Percentiles rank a stretch among this genome's conserved stretches.
Evolutionary conservation across 345 rosid genomes (phyloP).

Genomic region (Mallotus nudiflorus): DNA sequence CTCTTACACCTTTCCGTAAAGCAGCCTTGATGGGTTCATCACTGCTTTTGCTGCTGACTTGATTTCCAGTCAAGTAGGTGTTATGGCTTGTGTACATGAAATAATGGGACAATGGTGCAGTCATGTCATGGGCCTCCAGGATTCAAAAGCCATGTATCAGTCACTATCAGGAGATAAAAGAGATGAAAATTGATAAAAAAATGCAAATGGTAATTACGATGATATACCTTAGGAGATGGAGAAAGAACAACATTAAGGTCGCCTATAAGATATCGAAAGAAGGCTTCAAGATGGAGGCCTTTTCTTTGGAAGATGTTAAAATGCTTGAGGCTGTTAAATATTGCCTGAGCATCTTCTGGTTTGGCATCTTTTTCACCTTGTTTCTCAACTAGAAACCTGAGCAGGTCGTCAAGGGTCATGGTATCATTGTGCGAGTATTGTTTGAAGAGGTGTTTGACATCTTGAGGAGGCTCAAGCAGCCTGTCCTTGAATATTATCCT

Average conservation of each 20-base stretch:
- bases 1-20: slow-evolving; percentile 58
- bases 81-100: slow-evolving; percentile 84
- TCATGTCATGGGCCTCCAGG: slow-evolving; percentile 75
- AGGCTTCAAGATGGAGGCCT: slow-evolving; percentile 51
- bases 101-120: slow-evolving; percentile 71
- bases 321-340: slow-evolving; percentile 54
- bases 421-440: slow-evolving; percentile 41
- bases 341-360: slow-evolving; percentile 43
- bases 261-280: slow-evolving; percentile 54
- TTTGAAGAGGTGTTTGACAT: slow-evolving; percentile 33
- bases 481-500: slow-evolving; percentile 47
- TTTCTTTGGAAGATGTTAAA: slow-evolving; percentile 49
- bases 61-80: slow-evolving; percentile 85
- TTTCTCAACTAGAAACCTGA: slow-evolving; percentile 22
- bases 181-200: not conserved
- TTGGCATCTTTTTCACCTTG: slow-evolving; percentile 39
- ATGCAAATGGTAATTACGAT: not conserved
- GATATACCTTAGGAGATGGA: slow-evolving; percentile 31
- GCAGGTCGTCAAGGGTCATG: slow-evolving; percentile 43
- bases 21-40: slow-evolving; percentile 59
- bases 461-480: slow-evolving; percentile 44
- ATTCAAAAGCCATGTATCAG: not conserved
- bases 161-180: not conserved
- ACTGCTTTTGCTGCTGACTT: slow-evolving; percentile 64
- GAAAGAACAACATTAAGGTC: slow-evolving; percentile 40